Evolutionary conservation across 352 stramenopile genomes (phyloP).

Genomic region (Globisporangium spiculum): DNA sequence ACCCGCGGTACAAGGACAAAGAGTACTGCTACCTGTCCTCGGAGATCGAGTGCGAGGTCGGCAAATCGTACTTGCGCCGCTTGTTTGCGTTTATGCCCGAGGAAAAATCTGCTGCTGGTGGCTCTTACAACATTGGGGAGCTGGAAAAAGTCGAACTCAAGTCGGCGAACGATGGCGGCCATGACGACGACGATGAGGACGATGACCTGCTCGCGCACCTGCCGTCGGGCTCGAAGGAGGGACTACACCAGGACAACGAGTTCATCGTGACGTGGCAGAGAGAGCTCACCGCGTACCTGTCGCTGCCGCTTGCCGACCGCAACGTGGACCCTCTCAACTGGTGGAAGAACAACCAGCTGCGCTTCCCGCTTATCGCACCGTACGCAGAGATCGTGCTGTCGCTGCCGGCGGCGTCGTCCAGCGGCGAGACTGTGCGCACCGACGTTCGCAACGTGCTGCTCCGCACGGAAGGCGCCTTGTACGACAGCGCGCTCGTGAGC

Average conservation of each 20-base stretch:
- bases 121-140: slow-evolving; percentile 21
- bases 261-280: slow-evolving; percentile 70
- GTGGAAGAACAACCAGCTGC: slow-evolving; percentile 79
- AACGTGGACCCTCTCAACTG: slow-evolving; percentile 71
- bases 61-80: slow-evolving; percentile 52
- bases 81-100: slow-evolving; percentile 46
- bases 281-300: slow-evolving; percentile 70
- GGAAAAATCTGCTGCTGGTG: slow-evolving; percentile 17
- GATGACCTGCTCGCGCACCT: slow-evolving; percentile 69
- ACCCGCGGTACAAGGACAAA: slow-evolving; percentile 80
- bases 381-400: slow-evolving; percentile 76
- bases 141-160: slow-evolving; percentile 24
- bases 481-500: slow-evolving; percentile 40
- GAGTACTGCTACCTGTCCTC: slow-evolving; percentile 72
- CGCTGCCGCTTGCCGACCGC: slow-evolving; percentile 64
- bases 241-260: slow-evolving; percentile 40
- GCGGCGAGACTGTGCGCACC: slow-evolving; percentile 46
- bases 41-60: slow-evolving; percentile 50
- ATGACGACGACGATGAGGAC: slow-evolving; percentile 64
- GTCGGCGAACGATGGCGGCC: slow-evolving; percentile 11
- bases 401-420: slow-evolving; percentile 60
- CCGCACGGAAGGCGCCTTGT: slow-evolving; percentile 43
- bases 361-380: slow-evolving; percentile 72
- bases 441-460: slow-evolving; percentile 55
- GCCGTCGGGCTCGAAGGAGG: slow-evolving; percentile 52